Conservation (phyloP, 2,329 filamentous ascomycete genomes). For the Ophiostoma ulmi region DNA sequence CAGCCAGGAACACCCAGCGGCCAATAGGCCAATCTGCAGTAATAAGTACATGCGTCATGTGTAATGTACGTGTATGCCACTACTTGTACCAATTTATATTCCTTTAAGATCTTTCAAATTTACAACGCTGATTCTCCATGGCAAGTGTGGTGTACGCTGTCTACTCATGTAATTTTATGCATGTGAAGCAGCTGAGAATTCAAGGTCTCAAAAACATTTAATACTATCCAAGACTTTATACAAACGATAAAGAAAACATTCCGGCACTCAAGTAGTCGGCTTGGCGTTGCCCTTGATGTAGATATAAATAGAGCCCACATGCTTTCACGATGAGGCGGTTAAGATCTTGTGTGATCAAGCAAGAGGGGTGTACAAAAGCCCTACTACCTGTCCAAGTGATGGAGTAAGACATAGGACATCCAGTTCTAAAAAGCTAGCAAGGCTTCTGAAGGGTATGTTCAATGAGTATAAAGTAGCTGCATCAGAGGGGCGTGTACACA, state of each 20-base stretch:
- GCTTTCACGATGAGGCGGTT: not conserved
- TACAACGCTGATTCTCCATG: not conserved
- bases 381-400: not conserved
- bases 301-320: slow-evolving; percentile 14
- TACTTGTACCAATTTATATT: not conserved
- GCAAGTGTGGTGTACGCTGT: no score
- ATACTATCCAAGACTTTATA: not conserved
- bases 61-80: not conserved
- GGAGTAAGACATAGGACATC: not conserved
- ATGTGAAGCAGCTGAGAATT: no score
- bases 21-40: not conserved
- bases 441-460: not conserved
- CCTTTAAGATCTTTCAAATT: not conserved
- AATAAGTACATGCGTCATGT: not conserved
- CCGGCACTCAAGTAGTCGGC: not conserved
- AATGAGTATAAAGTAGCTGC: not conserved
- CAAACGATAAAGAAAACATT: no score
- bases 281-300: not conserved
- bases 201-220: no score
- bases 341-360: not conserved
- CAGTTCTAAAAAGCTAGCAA: not conserved
- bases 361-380: not conserved
- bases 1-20: not conserved
- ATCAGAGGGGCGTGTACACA: not conserved
- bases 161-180: not conserved